Evolutionary conservation across 2,329 filamentous ascomycete genomes (phyloP).

Genomic region (Fusarium lateritium): DNA sequence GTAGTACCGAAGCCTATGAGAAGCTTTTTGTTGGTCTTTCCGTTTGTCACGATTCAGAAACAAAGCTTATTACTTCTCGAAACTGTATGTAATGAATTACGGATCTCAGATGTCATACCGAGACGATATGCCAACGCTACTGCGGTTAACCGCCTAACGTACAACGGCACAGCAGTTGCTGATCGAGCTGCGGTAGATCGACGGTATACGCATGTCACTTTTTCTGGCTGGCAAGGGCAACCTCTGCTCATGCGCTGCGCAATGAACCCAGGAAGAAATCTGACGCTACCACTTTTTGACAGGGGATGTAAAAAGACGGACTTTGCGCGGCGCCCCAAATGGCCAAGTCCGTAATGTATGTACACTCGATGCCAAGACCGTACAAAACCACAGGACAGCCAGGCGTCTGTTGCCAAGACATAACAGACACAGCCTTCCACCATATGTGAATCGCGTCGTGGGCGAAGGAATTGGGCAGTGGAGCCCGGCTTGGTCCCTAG

Average conservation of each 20-base stretch:
- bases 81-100: constrained; percentile 9
- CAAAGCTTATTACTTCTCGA: constrained; percentile 13
- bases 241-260: not conserved
- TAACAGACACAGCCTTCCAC: constrained; percentile 26
- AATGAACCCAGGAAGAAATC: not conserved
- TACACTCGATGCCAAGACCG: constrained; percentile 23
- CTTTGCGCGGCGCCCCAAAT: constrained; percentile 17
- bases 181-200: not conserved
- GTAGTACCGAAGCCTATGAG: constrained; percentile 21
- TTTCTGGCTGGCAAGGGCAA: not conserved
- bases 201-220: not conserved
- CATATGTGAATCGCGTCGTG: constrained; percentile 22
- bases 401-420: constrained; percentile 21
- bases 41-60: constrained; percentile 13
- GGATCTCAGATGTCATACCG: not conserved
- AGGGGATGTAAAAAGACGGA: not conserved
- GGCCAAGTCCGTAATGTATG: constrained; percentile 32
- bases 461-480: constrained; percentile 41
- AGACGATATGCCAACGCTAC: not conserved
- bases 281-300: constrained; percentile 2
- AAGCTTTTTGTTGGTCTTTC: constrained; percentile 5
- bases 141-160: constrained; percentile 9
- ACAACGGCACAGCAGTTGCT: not conserved
- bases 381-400: constrained; percentile 9
- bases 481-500: constrained; percentile 34